Evolutionary conservation across 805 yeast species (phyloP), one percentile per base, ranked within the genome.

Genomic region (Schizosaccharomyces octosporus): DNA sequence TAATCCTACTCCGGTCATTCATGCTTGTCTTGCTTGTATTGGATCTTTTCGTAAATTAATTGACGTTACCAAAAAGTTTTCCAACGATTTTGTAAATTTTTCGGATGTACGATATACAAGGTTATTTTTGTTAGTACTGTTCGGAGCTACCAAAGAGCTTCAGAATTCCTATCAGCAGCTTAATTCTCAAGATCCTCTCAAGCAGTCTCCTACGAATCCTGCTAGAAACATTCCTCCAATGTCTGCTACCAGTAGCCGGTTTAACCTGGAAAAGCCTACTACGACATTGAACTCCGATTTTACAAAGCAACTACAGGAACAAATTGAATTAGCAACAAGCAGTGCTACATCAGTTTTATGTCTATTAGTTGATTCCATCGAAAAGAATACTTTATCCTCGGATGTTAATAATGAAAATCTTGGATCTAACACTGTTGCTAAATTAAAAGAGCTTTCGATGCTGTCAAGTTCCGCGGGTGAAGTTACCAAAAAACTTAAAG

Each of bases 391-490:
- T 29, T 67, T 65, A 27, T 67, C 60, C 21, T 43, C 27, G 21
- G 62, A 24, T 24, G 64, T 63, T 31, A 59, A 63, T 17, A 51
- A 21, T 51, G 63, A 67, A 1, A 69, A 72, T n/a, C 70, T 70
- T 21, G 59, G 45, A 5, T 68, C 76, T n/a, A 68, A 70, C 4
- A 76, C 81, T 19, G 81, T 86, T 0, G 68, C 76, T 4, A 83
- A 83, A 65, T 83, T 87, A 36, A 82, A 83, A 65, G 95, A 87
- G 59, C 74, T 88, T 58, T 84, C 94, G 0, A 77, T 76, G 59
- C 83, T 85, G 4, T 87, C 95, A 68, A 79, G 84, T 62, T 74
- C 81, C 19, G 85, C 95, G 0, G 82, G 84, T 79, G 95, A 86
- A 19, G 78, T 84, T 54, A 85, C 94, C 11, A 81, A 82, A 65